Percentiles rank a stretch among this genome's conserved stretches.
phyloP scores from a whole-genome alignment of 129 eudicot species.

The Flaveria sonorensis region DNA sequence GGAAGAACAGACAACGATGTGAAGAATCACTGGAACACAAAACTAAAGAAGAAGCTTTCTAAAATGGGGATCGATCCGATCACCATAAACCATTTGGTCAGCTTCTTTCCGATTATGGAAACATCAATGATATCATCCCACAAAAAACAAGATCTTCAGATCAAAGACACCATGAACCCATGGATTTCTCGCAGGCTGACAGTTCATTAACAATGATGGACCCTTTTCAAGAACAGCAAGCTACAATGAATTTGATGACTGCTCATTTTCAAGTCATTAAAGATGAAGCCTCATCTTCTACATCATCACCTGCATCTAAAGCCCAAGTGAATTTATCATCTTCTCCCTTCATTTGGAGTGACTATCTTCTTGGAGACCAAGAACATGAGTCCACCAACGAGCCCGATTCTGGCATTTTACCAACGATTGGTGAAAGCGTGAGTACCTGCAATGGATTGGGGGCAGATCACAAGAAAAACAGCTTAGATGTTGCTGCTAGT shows the following conservation, averaged over 20 bases:
- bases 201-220: constrained; percentile 31
- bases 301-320: constrained; percentile 48
- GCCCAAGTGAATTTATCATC: constrained; percentile 46
- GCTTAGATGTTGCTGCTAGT: constrained; percentile 26
- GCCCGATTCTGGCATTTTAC: constrained; percentile 16
- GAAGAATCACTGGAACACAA: constrained; percentile 97
- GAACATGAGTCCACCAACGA: constrained; percentile 38
- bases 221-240: constrained; percentile 29
- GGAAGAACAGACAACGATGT: constrained; percentile 99
- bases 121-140: constrained; percentile 50
- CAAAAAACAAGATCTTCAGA: constrained; percentile 22
- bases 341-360: constrained; percentile 55
- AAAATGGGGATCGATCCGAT: constrained; percentile 96
- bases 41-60: constrained; percentile 79
- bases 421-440: constrained; percentile 21
- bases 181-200: constrained; percentile 31
- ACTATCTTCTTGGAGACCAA: constrained; percentile 46
- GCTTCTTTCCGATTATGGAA: constrained; percentile 66
- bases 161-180: constrained; percentile 29
- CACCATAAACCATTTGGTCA: constrained; percentile 84
- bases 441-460: constrained; percentile 12
- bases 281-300: constrained; percentile 53
- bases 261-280: constrained; percentile 41
- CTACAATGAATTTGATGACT: constrained; percentile 21
- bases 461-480: constrained; percentile 26